Evolutionary conservation across 371 early-diverging fungal species (phyloP).

Genomic region (Apophysomyces elegans): DNA sequence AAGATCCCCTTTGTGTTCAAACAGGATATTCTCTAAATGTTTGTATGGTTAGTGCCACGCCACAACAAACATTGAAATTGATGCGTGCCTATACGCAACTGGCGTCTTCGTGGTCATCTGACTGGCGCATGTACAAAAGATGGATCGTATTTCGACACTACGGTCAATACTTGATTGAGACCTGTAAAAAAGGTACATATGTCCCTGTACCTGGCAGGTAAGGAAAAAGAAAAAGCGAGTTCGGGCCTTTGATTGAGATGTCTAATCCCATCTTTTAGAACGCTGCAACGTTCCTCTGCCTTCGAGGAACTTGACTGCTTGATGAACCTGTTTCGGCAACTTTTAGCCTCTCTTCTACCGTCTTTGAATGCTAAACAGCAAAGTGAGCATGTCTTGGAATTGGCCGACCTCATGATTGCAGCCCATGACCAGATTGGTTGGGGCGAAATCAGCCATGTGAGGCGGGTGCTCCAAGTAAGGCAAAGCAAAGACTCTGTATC

Average conservation of each 20-base stretch:
- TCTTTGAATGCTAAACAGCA: slow-evolving; percentile 13
- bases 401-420: slow-evolving; percentile 27
- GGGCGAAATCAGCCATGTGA: slow-evolving; percentile 36
- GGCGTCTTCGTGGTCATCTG: slow-evolving; percentile 42
- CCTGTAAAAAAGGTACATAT: slow-evolving; percentile 38
- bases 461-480: slow-evolving; percentile 34
- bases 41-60: slow-evolving; percentile 4
- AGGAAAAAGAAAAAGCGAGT: neutral
- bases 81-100: slow-evolving; percentile 39
- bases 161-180: slow-evolving; percentile 37
- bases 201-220: slow-evolving; percentile 19
- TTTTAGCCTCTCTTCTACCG: slow-evolving; percentile 19
- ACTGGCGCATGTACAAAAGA: slow-evolving; percentile 52
- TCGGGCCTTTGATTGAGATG: neutral
- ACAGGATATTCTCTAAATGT: slow-evolving; percentile 7
- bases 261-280: neutral
- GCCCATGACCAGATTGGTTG: slow-evolving; percentile 47
- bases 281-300: slow-evolving; percentile 4
- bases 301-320: slow-evolving; percentile 27
- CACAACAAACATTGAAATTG: slow-evolving; percentile 29
- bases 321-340: slow-evolving; percentile 20
- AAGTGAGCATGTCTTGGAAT: slow-evolving; percentile 26
- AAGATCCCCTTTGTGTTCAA: no score
- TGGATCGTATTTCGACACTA: slow-evolving; percentile 51
- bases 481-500: neutral